Evolutionary conservation across 2,329 filamentous ascomycete genomes (phyloP).

Genomic region (Fusarium brevicatenulatum): DNA sequence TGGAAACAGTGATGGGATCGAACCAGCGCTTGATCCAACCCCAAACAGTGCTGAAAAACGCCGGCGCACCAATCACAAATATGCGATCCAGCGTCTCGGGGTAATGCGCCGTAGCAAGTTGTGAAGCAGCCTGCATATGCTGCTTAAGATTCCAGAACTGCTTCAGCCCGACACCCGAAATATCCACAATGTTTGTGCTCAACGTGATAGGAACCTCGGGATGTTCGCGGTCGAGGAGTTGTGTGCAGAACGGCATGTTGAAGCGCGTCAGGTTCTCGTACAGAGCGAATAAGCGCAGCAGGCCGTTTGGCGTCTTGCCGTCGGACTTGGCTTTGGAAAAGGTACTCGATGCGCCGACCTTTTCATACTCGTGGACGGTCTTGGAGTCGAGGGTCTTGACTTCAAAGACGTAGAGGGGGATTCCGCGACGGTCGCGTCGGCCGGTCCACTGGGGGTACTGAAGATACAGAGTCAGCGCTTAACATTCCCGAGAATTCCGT

Average conservation of each 20-base stretch:
- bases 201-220: constrained; percentile 88
- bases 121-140: constrained; percentile 93
- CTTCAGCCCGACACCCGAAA: constrained; percentile 85
- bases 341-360: constrained; percentile 64
- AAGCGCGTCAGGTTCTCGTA: constrained; percentile 95
- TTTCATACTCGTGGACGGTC: constrained; percentile 82
- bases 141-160: constrained; percentile 95
- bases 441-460: constrained; percentile 97
- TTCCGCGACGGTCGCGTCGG: constrained; percentile 87
- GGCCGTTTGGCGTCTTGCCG: constrained; percentile 75
- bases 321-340: constrained; percentile 71
- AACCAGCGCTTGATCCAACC: constrained; percentile 97
- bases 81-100: constrained; percentile 82
- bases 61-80: constrained; percentile 85
- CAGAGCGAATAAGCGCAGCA: constrained; percentile 87
- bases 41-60: constrained; percentile 94
- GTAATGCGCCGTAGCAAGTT: constrained; percentile 91
- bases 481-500: background rate
- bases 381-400: constrained; percentile 85
- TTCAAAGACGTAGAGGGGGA: constrained; percentile 91
- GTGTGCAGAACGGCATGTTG: constrained; percentile 84
- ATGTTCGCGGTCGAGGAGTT: constrained; percentile 75
- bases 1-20: constrained; percentile 90
- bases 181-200: constrained; percentile 95
- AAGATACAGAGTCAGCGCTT: constrained; percentile 6